Conservation (phyloP, 139 green algal species). For the Eudorina sp. region DNA sequence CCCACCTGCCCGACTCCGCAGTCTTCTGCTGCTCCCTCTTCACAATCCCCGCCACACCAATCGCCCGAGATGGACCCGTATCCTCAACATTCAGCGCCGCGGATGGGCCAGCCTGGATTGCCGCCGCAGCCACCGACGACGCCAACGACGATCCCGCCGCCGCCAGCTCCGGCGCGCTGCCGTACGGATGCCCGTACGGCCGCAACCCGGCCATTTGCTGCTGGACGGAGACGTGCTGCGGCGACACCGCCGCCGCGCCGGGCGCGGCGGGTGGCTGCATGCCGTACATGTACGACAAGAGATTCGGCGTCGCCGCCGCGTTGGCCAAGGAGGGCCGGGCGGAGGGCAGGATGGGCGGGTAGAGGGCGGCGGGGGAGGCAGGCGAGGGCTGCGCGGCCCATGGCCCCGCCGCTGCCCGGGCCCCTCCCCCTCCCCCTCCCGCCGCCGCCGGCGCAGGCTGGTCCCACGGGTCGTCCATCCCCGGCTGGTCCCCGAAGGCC, state of each 20-base stretch:
- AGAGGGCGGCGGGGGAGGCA: background rate
- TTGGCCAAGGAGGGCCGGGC: background rate
- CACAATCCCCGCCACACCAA: conserved; percentile 67
- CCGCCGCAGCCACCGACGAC: background rate
- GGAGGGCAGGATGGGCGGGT: background rate
- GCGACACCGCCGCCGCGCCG: no score
- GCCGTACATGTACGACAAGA: background rate
- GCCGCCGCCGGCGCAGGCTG: background rate
- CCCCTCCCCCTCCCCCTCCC: no score
- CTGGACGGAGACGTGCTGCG: background rate
- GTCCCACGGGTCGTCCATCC: conserved; percentile 57
- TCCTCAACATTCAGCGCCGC: no score
- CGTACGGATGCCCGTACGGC: background rate
- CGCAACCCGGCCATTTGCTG: background rate
- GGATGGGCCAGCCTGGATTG: no score
- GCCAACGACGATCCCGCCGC: background rate
- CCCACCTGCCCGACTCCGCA: conserved; percentile 47
- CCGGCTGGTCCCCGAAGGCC: conserved; percentile 57
- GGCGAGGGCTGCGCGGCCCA: background rate
- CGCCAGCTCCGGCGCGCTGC: background rate
- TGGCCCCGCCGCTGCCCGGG: background rate
- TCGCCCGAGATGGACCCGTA: conserved; percentile 1
- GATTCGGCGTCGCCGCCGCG: no score
- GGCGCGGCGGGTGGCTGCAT: no score
- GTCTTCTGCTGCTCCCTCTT: conserved; percentile 56